Evolutionary conservation across 192 early-diverging fungal species (phyloP), one percentile per base, ranked within the genome.

Genomic region (Podila epicladia): DNA sequence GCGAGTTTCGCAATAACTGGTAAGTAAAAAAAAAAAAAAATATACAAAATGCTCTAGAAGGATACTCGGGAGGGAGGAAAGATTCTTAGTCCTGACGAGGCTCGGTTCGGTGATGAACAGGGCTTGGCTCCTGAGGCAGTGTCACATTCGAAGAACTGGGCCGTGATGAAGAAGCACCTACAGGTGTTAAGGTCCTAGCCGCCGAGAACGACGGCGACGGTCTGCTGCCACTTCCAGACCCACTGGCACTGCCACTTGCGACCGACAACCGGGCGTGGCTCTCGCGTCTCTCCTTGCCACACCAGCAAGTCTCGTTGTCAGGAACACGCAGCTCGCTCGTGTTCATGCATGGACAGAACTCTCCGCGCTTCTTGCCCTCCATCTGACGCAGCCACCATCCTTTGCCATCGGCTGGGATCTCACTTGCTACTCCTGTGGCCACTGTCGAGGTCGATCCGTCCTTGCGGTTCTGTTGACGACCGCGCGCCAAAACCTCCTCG

Each of bases 351-450:
- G 74, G 74, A 22, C 74, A 76, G 22, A 76, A 65, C 68, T 76
- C 74, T 0, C 74, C 74, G 5, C 67, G 51, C 5, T 69, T 64
- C 37, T 64, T 79, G 29, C 67, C 75, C 29, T 79, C 75, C 24
- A 79, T 71, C 38, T 79, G 75, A 3, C 67, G 67, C 28, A 79
- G 64, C 75, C 75, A 79, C 75, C 75, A 79, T 7, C 75, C 67
- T 41, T 72, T 79, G 5, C 70, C 65, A 8, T 79, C 69, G 11
- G 65, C 57, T 8, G 75, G 75, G 12, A 79, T 72, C 1, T 70
- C 70, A 0, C 59, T 61, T 9, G 69, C n/a, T 6, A 12, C 53
- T 2, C n/a, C n/a, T 55, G 53, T 55, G 6, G n/a, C 6, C 53
- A 26, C 20, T 55, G 53, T 62, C 15, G 75, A 67, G 31, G 53